Conservation (phyloP, 2,329 filamentous ascomycete species). For the Penicillium sclerotiorum region DNA sequence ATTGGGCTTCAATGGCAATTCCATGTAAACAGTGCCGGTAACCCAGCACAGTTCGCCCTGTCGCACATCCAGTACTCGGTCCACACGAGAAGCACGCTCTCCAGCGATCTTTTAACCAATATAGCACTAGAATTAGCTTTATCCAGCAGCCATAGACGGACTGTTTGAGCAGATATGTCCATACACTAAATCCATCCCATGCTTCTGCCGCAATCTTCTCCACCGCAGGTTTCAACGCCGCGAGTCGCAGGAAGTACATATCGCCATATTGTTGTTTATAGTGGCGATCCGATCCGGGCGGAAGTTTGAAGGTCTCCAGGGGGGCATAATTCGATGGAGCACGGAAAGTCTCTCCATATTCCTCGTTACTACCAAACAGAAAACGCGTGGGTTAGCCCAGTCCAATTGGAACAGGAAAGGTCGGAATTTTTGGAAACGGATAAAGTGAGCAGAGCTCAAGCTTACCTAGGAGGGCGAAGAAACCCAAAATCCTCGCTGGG, state of each 20-base stretch:
- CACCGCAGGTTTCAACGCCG: slow-evolving; percentile 81
- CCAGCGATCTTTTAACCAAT: slow-evolving; percentile 71
- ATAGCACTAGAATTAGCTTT: neutral
- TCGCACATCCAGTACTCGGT: slow-evolving; percentile 90
- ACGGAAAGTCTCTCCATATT: slow-evolving; percentile 54
- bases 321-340: slow-evolving; percentile 69
- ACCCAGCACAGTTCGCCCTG: slow-evolving; percentile 97
- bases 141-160: neutral
- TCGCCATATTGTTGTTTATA: slow-evolving; percentile 97
- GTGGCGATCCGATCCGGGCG: slow-evolving; percentile 63
- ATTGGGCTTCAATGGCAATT: slow-evolving; percentile 94
- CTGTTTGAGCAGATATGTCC: neutral
- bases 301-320: slow-evolving; percentile 72
- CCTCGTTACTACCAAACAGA: slow-evolving; percentile 33
- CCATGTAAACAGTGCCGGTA: slow-evolving; percentile 92
- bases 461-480: slow-evolving; percentile 33
- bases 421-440: neutral
- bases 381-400: slow-evolving; percentile 16
- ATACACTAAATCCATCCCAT: slow-evolving; percentile 72
- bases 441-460: no score
- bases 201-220: slow-evolving; percentile 72
- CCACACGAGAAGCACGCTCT: slow-evolving; percentile 73
- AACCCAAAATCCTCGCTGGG: slow-evolving; percentile 27
- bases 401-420: neutral
- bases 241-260: slow-evolving; percentile 92